phyloP scores from a whole-genome alignment of 495 filamentous ascomycete species.

The Copromyces sp. region DNA sequence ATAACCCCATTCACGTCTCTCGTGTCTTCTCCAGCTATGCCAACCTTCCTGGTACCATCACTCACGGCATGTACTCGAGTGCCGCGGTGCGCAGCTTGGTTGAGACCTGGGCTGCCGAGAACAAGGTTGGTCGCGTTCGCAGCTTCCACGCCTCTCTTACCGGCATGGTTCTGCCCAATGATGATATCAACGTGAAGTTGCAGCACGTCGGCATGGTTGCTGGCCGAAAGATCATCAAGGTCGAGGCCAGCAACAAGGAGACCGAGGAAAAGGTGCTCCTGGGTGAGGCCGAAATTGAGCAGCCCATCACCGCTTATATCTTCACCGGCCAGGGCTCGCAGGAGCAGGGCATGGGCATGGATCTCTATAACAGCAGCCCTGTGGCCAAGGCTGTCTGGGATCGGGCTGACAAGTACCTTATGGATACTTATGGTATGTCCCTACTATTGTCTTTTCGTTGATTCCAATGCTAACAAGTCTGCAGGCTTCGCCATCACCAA shows the following conservation, averaged over 20 bases:
- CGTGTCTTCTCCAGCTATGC: constrained; percentile 93
- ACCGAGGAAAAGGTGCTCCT: constrained; percentile 90
- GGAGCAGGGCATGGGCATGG: constrained; percentile 99
- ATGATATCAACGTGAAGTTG: constrained; percentile 84
- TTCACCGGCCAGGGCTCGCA: constrained; percentile 98
- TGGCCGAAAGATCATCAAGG: constrained; percentile 97
- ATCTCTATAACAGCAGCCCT: constrained; percentile 81
- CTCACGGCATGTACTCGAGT: constrained; percentile 98
- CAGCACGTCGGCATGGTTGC: constrained; percentile 97
- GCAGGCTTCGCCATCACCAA: constrained; percentile 89
- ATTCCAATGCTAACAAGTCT: constrained; percentile 29
- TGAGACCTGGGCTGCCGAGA: constrained; percentile 98
- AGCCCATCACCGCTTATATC: constrained; percentile 93
- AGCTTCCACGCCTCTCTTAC: constrained; percentile 93
- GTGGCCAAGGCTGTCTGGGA: constrained; percentile 98
- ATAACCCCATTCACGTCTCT: constrained; percentile 97
- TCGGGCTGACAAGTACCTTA: constrained; percentile 91
- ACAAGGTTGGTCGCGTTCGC: constrained; percentile 92
- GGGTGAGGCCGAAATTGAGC: constrained; percentile 95
- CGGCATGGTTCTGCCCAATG: constrained; percentile 96
- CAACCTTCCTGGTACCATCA: constrained; percentile 90
- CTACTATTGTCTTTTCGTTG: neutral
- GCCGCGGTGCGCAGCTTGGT: constrained; percentile 96
- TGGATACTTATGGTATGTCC: constrained; percentile 91
- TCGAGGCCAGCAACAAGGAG: constrained; percentile 87